Conservation (phyloP, 306 rosid genomes). For the Acmispon strigosus region DNA sequence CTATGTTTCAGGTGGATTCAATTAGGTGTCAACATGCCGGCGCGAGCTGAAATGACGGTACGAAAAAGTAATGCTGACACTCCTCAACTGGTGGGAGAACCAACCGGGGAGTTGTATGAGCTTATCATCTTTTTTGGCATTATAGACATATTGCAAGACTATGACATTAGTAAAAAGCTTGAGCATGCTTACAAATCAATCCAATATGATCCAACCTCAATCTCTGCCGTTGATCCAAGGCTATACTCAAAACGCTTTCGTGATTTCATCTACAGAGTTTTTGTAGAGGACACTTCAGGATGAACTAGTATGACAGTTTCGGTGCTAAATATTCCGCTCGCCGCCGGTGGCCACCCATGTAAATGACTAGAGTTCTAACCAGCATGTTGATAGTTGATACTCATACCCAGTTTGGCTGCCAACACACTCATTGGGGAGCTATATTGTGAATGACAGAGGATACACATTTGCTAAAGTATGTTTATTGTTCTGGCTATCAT, state of each 20-base stretch:
- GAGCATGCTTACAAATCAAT: constrained; percentile 96
- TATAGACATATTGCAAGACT: constrained; percentile 94
- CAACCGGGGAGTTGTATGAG: constrained; percentile 72
- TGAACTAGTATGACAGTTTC: not conserved
- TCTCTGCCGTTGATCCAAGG: constrained; percentile 97
- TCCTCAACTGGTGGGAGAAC: constrained; percentile 80
- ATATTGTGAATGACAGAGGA: not conserved
- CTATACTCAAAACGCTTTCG: constrained; percentile 90
- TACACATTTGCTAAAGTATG: not conserved
- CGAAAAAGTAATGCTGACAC: constrained; percentile 44
- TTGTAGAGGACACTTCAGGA: constrained; percentile 68
- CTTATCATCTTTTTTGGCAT: constrained; percentile 68
- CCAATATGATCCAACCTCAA: constrained; percentile 75
- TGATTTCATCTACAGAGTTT: constrained; percentile 85
- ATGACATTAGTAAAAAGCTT: constrained; percentile 89
- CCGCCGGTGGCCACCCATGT: constrained; percentile 33
- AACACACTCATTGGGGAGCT: constrained; percentile 14
- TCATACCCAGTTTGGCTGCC: constrained; percentile 17
- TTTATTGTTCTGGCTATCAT: constrained; percentile 2
- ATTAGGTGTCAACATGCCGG: constrained; percentile 82
- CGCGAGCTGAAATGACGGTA: constrained; percentile 59
- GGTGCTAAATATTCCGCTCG: constrained; percentile 29
- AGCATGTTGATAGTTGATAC: constrained; percentile 15
- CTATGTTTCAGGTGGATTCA: constrained; percentile 47
- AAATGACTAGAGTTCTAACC: constrained; percentile 26